Conservation (phyloP, 2,329 filamentous ascomycete genomes). For the Stagonosporopsis chrysanthemi region DNA sequence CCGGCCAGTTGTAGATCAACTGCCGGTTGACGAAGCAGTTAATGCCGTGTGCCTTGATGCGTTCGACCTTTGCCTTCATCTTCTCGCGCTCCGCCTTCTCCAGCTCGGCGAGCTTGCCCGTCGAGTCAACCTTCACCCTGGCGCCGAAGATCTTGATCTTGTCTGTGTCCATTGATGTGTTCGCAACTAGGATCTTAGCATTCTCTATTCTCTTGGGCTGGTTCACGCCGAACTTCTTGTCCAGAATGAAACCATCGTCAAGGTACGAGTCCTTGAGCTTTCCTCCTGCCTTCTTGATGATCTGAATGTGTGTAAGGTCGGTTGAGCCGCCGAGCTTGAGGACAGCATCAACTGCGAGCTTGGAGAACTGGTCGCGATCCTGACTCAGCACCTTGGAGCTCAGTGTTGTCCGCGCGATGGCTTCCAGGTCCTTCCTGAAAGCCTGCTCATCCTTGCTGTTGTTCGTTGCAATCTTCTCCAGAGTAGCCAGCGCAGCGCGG, state of each 20-base stretch:
- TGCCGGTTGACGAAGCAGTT: slow-evolving; percentile 99
- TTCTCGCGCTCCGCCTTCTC: slow-evolving; percentile 99
- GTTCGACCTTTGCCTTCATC: slow-evolving; percentile 99
- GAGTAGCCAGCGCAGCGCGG: slow-evolving; percentile 80
- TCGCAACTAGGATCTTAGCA: slow-evolving; percentile 96
- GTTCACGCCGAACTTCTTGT: slow-evolving; percentile 99
- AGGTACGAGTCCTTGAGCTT: slow-evolving; percentile 98
- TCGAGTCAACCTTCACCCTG: slow-evolving; percentile 93
- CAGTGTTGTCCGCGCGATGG: slow-evolving; percentile 92
- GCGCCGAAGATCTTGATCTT: slow-evolving; percentile 99
- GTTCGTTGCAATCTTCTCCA: slow-evolving; percentile 86
- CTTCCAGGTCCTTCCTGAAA: slow-evolving; percentile 87
- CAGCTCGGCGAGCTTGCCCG: slow-evolving; percentile 95
- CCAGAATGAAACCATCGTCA: slow-evolving; percentile 96
- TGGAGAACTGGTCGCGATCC: slow-evolving; percentile 89
- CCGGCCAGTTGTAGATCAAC: slow-evolving; percentile 99
- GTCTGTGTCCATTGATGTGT: slow-evolving; percentile 99
- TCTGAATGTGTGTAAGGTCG: slow-evolving; percentile 96
- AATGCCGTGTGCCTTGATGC: slow-evolving; percentile 98
- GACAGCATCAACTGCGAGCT: slow-evolving; percentile 89
- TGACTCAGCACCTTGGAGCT: slow-evolving; percentile 97
- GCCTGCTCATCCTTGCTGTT: slow-evolving; percentile 83
- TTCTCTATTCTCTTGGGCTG: slow-evolving; percentile 97
- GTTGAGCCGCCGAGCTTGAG: slow-evolving; percentile 87
- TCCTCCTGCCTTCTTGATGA: slow-evolving; percentile 98